Conservation (phyloP, 192 early-diverging fungal species). For the Coemansia sp. region DNA sequence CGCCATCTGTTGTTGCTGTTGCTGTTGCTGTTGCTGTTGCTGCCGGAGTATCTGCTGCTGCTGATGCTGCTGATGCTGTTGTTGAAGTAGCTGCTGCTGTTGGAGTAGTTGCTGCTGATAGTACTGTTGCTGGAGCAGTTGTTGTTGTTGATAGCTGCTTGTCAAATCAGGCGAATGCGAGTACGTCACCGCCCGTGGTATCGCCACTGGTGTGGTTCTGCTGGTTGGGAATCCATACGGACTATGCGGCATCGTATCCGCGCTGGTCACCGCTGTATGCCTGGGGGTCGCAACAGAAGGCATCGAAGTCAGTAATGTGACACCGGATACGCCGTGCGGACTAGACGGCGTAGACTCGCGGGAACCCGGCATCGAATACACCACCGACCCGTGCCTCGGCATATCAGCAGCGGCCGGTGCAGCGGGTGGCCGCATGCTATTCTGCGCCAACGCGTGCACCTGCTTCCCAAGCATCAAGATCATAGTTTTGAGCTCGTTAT, state of each 20-base stretch:
- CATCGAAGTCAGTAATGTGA: background rate
- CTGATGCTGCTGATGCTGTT: slow-evolving; percentile 17
- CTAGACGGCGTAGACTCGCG: background rate
- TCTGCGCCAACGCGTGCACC: background rate
- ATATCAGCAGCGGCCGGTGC: background rate
- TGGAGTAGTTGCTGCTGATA: background rate
- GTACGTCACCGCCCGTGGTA: background rate
- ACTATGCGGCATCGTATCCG: background rate
- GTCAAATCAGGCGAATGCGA: background rate
- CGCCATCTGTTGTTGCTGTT: background rate
- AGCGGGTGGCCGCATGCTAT: background rate
- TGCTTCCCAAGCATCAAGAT: background rate
- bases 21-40: slow-evolving; percentile 7
- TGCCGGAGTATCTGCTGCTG: slow-evolving; percentile 4
- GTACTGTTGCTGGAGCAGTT: background rate
- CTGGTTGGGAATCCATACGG: background rate
- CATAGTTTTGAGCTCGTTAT: background rate
- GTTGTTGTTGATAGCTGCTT: background rate
- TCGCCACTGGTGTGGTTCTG: background rate
- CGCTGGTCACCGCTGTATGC: background rate
- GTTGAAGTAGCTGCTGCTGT: background rate
- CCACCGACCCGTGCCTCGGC: background rate
- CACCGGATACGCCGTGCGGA: background rate
- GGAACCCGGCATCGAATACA: background rate
- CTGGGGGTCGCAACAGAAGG: background rate